Evolutionary conservation across 176 grass and related monocot species (phyloP).

Genomic region (Juncus effusus): DNA sequence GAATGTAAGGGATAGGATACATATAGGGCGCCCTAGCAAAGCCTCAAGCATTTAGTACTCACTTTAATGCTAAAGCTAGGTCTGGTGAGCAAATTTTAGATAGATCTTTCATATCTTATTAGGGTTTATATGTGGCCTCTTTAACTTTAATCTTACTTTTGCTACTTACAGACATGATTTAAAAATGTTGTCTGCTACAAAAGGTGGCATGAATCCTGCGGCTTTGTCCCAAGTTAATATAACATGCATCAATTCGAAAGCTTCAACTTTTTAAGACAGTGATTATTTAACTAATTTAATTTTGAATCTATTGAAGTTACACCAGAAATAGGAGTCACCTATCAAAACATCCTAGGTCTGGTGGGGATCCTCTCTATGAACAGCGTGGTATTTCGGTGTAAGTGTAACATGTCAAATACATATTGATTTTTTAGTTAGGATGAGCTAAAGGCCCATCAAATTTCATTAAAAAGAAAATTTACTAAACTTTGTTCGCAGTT

Average conservation of each 20-base stretch:
- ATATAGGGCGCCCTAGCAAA: slow-evolving; percentile 7
- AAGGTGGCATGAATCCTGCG: slow-evolving; percentile 20
- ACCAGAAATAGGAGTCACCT: no score
- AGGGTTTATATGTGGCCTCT: not conserved
- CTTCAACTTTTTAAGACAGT: slow-evolving; percentile 18
- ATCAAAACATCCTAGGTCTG: no score
- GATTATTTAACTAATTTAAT: not conserved
- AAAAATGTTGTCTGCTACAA: slow-evolving; percentile 27
- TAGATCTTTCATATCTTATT: no score
- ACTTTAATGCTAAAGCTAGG: slow-evolving; percentile 27
- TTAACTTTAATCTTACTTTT: not conserved
- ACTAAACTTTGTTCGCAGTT: no score
- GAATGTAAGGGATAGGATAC: slow-evolving; percentile 17
- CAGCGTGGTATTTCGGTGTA: no score
- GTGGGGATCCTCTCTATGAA: no score
- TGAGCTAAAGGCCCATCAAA: no score
- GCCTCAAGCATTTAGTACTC: slow-evolving; percentile 18
- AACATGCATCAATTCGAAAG: slow-evolving; percentile 8
- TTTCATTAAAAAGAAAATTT: no score
- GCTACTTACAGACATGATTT: not conserved
- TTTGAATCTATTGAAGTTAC: no score
- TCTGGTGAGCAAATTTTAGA: slow-evolving; percentile 11
- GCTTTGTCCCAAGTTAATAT: not conserved
- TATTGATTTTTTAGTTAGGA: no score
- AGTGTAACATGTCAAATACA: no score